These are phyloP conservation scores for Peniophora sp. DNA, from an alignment of 1,284 basidiomycete species.

Conservation along the genomic window DNA sequence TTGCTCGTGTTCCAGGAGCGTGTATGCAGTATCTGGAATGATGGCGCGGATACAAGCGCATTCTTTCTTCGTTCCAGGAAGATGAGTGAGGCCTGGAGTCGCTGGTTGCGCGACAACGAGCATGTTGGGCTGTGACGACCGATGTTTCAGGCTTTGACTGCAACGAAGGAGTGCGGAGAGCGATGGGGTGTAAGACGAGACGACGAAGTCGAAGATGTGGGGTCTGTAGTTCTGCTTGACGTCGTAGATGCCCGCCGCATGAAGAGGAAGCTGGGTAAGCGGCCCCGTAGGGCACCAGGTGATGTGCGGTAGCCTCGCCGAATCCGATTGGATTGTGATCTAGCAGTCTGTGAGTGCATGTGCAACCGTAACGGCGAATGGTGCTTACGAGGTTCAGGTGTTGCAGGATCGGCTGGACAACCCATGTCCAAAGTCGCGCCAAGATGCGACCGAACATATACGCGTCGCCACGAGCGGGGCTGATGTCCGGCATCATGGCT, in stretches of 20 bases:
- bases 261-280: slow-evolving; percentile 15
- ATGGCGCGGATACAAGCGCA: background rate
- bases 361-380: background rate
- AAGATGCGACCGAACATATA: background rate
- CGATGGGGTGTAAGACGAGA: slow-evolving; percentile 19
- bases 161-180: slow-evolving; percentile 4
- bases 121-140: background rate
- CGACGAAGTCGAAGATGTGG: slow-evolving; percentile 10
- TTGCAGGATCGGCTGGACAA: background rate
- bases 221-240: background rate
- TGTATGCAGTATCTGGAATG: slow-evolving; percentile 8
- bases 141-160: background rate
- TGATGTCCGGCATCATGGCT: too few species aligned
- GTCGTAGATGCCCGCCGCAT: slow-evolving; percentile 15
- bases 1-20: slow-evolving; percentile 9
- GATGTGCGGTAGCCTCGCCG: background rate
- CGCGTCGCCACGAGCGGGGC: background rate
- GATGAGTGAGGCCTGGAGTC: background rate
- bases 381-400: background rate
- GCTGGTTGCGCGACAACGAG: slow-evolving; percentile 3
- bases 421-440: background rate
- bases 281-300: slow-evolving; percentile 16
- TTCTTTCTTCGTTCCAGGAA: background rate
- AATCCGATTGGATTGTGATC: too few species aligned
- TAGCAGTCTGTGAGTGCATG: too few species aligned